phyloP scores from a whole-genome alignment of 352 stramenopile genomes.

The Phytopythium kandeliae region DNA sequence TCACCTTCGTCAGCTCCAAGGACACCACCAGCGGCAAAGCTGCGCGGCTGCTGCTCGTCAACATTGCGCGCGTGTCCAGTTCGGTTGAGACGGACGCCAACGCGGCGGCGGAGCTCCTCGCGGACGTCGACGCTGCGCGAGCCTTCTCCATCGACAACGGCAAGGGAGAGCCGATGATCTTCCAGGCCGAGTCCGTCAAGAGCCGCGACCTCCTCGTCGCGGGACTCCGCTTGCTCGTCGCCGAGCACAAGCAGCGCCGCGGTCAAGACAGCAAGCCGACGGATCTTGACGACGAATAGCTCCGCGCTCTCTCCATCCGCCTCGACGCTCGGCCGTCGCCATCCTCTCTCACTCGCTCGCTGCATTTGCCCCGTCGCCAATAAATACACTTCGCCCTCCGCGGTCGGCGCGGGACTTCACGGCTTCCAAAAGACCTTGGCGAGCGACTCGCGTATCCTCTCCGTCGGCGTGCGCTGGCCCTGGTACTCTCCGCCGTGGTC shows the following conservation, averaged over 20 bases:
- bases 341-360: too few relatives aligned
- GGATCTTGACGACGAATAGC: background rate
- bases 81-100: constrained; percentile 23
- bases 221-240: constrained; percentile 50
- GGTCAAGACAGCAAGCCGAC: background rate
- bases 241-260: constrained; percentile 40
- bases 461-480: constrained; percentile 29
- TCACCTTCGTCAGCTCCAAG: constrained; percentile 34
- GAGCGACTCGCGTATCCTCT: constrained; percentile 28
- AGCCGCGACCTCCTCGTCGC: constrained; percentile 63
- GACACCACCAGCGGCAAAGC: constrained; percentile 50
- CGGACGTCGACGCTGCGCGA: constrained; percentile 12
- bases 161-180: constrained; percentile 48
- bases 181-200: constrained; percentile 60
- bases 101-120: constrained; percentile 18
- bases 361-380: constrained; percentile 8
- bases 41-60: constrained; percentile 49
- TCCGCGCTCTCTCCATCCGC: background rate
- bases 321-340: too few relatives aligned
- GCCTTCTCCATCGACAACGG: constrained; percentile 55
- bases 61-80: constrained; percentile 40
- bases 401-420: too few relatives aligned
- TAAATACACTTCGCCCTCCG: constrained; percentile 19
- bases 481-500: constrained; percentile 31
- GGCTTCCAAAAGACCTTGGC: constrained; percentile 30